These are phyloP conservation scores for fission yeast (Schizosaccharomyces pombe) DNA, from an alignment of 805 yeast genomes.

Conservation along the genomic window DNA sequence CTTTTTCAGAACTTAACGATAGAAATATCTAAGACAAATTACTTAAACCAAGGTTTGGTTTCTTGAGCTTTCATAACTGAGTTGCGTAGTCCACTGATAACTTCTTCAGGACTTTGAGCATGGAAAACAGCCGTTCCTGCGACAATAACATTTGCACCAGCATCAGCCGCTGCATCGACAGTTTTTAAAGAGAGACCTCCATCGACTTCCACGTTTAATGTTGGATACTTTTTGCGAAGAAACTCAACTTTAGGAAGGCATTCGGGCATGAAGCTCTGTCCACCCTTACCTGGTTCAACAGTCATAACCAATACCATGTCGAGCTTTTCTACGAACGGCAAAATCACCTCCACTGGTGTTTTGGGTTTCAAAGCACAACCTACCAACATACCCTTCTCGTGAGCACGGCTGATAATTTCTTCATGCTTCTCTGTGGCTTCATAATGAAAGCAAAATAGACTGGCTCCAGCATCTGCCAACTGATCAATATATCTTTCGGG, in stretches of 20 bases:
- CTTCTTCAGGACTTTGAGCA: slow-evolving; percentile 55
- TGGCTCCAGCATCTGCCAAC: slow-evolving; percentile 83
- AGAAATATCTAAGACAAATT: not conserved
- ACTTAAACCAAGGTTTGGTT: not conserved
- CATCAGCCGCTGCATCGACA: slow-evolving; percentile 68
- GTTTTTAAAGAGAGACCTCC: slow-evolving; percentile 85
- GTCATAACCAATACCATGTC: slow-evolving; percentile 61
- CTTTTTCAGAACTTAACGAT: not conserved
- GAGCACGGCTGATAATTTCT: slow-evolving; percentile 52
- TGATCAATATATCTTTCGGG: slow-evolving; percentile 90
- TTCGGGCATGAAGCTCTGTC: slow-evolving; percentile 80
- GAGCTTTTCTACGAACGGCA: slow-evolving; percentile 46
- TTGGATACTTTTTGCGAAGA: slow-evolving; percentile 50
- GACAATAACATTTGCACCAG: slow-evolving; percentile 94
- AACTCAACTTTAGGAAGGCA: slow-evolving; percentile 68
- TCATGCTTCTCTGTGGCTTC: slow-evolving; percentile 58
- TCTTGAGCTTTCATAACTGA: slow-evolving; percentile 23
- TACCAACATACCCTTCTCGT: slow-evolving; percentile 63
- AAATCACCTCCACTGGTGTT: slow-evolving; percentile 64
- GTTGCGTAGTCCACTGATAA: slow-evolving; percentile 43
- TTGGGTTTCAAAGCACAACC: slow-evolving; percentile 89
- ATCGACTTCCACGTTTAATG: slow-evolving; percentile 78
- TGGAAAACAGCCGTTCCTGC: slow-evolving; percentile 80
- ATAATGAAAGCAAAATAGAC: slow-evolving; percentile 85
- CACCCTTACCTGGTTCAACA: slow-evolving; percentile 94